Evolutionary conservation across 257 asterid species (phyloP), one percentile per base, ranked within the genome.

Genomic region (Solanum virginianum): DNA sequence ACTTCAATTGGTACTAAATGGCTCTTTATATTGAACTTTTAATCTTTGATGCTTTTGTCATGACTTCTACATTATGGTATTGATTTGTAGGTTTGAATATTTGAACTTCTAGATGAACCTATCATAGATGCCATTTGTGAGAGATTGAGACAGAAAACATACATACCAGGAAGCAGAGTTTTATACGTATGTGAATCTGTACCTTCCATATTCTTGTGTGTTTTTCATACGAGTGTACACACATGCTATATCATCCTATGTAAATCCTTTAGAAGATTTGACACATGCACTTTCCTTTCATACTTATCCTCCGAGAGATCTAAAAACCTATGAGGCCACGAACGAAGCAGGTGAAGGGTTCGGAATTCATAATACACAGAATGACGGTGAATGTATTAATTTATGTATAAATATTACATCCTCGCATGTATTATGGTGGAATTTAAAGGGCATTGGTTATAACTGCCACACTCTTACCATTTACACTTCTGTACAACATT

Each of bases 111-210:
- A 90, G 97, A 95, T 85, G 98, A 94, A 81, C 97, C 94, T 20
- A 88, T 95, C 36, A 79, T 95, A 66, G 98, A 97, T 88, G 96
- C 98, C 70, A 95, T 95, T 84, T 90, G 96, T 53, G 98, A 93
- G 91, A 90, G 93, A 86, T 92, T 97, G 51, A 90, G 93, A 68
- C 97, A 95, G 18, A 95, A 90, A 87, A 94, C 97, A 57, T 97
- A 94, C 80, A 94, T 97, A 83, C 71, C 88, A 90, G 96, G 93
- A 80, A 93, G 98, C 87, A 92, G 85, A 84, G 92, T 95, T 82
- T 57, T 97, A 74, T 85, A 53, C 82, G 2, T 26, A 26, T 26
- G 60, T 75, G 24, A 51, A 32, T 26, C 32, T 29, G 3, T 29
- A 29, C 32, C 29, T 29, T 29, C 32, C 32, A 29, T 29, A 29